phyloP scores from a whole-genome alignment of 352 stramenopile species.

The Globisporangium perplexum region DNA sequence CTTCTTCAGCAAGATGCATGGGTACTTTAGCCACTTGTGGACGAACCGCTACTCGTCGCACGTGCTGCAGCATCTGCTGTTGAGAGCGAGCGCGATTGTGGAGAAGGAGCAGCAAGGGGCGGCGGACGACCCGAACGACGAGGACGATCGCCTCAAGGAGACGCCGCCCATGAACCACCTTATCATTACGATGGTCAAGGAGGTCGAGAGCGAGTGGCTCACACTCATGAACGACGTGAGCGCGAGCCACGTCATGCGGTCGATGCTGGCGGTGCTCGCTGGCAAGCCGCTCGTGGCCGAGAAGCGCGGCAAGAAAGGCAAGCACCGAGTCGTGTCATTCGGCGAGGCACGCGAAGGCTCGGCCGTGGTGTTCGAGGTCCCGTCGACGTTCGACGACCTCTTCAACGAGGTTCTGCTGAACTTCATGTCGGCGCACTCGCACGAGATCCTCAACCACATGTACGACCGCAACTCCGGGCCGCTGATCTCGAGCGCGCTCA shows the following conservation, averaged over 20 bases:
- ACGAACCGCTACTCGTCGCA: constrained; percentile 86
- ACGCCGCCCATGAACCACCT: constrained; percentile 59
- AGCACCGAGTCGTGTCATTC: constrained; percentile 67
- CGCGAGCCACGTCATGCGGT: constrained; percentile 77
- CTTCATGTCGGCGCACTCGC: constrained; percentile 31
- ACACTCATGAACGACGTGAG: constrained; percentile 85
- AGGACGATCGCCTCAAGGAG: constrained; percentile 57
- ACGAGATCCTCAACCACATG: constrained; percentile 54
- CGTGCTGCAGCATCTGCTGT: constrained; percentile 73
- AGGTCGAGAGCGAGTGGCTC: constrained; percentile 77
- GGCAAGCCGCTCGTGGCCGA: constrained; percentile 61
- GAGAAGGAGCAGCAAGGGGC: constrained; percentile 28
- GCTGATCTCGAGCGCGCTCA: constrained; percentile 55
- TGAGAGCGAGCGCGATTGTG: constrained; percentile 48
- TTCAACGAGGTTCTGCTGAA: constrained; percentile 52
- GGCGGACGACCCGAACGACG: constrained; percentile 27
- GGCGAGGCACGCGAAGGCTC: constrained; percentile 34
- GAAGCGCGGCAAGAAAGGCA: constrained; percentile 79
- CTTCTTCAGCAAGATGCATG: constrained; percentile 73
- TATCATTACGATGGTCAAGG: constrained; percentile 68
- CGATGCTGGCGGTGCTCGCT: constrained; percentile 56
- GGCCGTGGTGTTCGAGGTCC: constrained; percentile 36
- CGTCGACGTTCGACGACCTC: constrained; percentile 46
- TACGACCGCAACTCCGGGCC: constrained; percentile 75
- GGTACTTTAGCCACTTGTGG: constrained; percentile 79